These are phyloP conservation scores for Stagonosporopsis chrysanthemi DNA, from an alignment of 2,329 filamentous ascomycete species.

Conservation along the genomic window DNA sequence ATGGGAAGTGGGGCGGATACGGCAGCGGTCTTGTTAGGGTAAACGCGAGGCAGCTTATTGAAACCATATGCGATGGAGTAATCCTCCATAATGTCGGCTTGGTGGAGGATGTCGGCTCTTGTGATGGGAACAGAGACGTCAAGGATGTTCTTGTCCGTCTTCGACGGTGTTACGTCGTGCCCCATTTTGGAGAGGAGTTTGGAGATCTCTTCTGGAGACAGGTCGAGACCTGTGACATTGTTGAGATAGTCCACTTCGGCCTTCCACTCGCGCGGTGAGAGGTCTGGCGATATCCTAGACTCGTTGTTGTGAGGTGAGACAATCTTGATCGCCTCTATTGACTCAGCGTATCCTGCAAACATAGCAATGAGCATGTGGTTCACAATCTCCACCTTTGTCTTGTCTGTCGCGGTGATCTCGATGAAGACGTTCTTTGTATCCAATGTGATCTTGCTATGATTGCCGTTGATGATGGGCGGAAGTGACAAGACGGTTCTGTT, in stretches of 20 bases:
- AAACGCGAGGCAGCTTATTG: slow-evolving; percentile 89
- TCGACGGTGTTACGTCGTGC: slow-evolving; percentile 78
- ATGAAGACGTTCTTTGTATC: slow-evolving; percentile 95
- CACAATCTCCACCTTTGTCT: slow-evolving; percentile 95
- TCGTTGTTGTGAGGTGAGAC: slow-evolving; percentile 89
- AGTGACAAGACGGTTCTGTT: slow-evolving; percentile 88
- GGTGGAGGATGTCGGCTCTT: slow-evolving; percentile 91
- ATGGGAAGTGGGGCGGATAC: slow-evolving; percentile 86
- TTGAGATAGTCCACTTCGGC: slow-evolving; percentile 95
- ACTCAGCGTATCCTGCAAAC: slow-evolving; percentile 95
- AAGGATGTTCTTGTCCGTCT: slow-evolving; percentile 70
- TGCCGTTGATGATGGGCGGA: slow-evolving; percentile 96
- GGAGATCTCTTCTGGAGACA: slow-evolving; percentile 78
- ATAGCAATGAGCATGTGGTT: slow-evolving; percentile 95
- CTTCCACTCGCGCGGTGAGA: slow-evolving; percentile 77
- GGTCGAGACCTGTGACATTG: slow-evolving; percentile 82
- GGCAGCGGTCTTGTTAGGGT: slow-evolving; percentile 84
- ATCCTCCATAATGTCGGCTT: slow-evolving; percentile 99
- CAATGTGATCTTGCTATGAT: slow-evolving; percentile 94
- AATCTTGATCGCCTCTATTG: slow-evolving; percentile 91
- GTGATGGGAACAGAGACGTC: slow-evolving; percentile 87
- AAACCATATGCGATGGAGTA: slow-evolving; percentile 96
- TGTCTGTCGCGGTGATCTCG: slow-evolving; percentile 94
- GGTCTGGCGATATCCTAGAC: slow-evolving; percentile 79
- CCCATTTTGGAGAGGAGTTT: slow-evolving; percentile 88